Base-by-base conservation (phyloP, 164 flowering plant species). In the Annona squamosa region DNA sequence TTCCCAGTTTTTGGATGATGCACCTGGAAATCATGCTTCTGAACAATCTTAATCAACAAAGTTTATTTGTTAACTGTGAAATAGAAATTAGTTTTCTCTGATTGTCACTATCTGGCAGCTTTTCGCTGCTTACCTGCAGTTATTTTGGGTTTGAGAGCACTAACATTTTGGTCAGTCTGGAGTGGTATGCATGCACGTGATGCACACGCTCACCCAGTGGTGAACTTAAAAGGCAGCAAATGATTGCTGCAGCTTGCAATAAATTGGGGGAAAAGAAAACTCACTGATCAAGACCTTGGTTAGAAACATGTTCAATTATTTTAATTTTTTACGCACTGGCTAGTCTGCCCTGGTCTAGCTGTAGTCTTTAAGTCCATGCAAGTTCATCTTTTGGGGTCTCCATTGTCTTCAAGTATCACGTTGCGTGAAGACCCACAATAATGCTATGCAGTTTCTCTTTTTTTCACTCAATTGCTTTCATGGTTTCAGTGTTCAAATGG, bases 401-500 rank as follows among this genome's bases (percentile, higher is more conserved):
- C 9, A 52, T 10, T 52, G 9, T 16, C 59, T 52, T 52, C 13
- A 9, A 16, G 13, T 52, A 52, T 52, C 12, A 9, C 7, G 13
- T 16, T 52, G 37, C 37, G 37, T 26, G 37, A 26, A 26, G 59
- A 52, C 59, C 59, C 13, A 26, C 37, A 26, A 26, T 0, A 26
- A 52, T 52, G 59, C 13, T 9, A 16, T 52, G 13, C 59, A 52
- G 13, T 52, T 0, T 52, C 59, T 52, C 13, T 0, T 52, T 7
- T 52, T 10, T 52, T 2, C 1, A 52, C 13, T 52, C 56, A 59
- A 37, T 65, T 67, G 9, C 18, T 46, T 26, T 47, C 69, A 12
- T 71, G 79, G 37, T 66, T 83, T 78, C 89, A 94, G 97, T 94
- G 98, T 81, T 87, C 90, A 72, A 94, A 94, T 82, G 98, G 98